A percentile compares a stretch with the other conserved stretches of the same genome.
Conservation (phyloP, 2,329 filamentous ascomycete genomes). For the Fusarium sp. region DNA sequence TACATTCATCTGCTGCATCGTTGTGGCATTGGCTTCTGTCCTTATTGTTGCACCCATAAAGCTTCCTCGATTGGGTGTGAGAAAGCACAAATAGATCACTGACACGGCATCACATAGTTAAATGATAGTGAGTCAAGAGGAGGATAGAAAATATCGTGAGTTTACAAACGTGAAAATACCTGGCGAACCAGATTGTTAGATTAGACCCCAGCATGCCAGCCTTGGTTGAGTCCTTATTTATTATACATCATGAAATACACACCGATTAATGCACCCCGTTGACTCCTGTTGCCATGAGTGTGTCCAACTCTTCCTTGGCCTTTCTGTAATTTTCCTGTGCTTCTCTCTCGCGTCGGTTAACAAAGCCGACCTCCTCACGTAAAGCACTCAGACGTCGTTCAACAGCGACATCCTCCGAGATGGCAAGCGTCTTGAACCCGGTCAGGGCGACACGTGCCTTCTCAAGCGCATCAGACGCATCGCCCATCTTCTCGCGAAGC, state of each 20-base stretch:
- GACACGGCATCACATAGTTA: neutral
- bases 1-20: slow-evolving; percentile 59
- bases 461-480: slow-evolving; percentile 79
- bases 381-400: slow-evolving; percentile 77
- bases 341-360: slow-evolving; percentile 86
- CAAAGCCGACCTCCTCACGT: slow-evolving; percentile 84
- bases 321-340: slow-evolving; percentile 87
- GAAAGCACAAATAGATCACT: slow-evolving; percentile 47
- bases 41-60: slow-evolving; percentile 63
- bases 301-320: slow-evolving; percentile 81
- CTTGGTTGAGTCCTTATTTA: slow-evolving; percentile 34
- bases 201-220: slow-evolving; percentile 33
- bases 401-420: slow-evolving; percentile 83
- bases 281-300: slow-evolving; percentile 57
- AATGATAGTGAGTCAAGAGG: slow-evolving; percentile 3
- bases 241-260: slow-evolving; percentile 41
- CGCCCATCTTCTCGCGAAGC: slow-evolving; percentile 81
- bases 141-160: slow-evolving; percentile 3
- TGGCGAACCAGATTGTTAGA: slow-evolving; percentile 35
- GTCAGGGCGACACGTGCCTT: slow-evolving; percentile 79
- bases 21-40: slow-evolving; percentile 62
- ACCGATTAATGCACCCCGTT: slow-evolving; percentile 55
- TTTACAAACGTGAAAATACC: slow-evolving; percentile 16
- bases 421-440: slow-evolving; percentile 79
- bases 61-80: slow-evolving; percentile 64